Evolutionary conservation across 495 filamentous ascomycete species (phyloP).

Genomic region (Lindgomyces ingoldianus): DNA sequence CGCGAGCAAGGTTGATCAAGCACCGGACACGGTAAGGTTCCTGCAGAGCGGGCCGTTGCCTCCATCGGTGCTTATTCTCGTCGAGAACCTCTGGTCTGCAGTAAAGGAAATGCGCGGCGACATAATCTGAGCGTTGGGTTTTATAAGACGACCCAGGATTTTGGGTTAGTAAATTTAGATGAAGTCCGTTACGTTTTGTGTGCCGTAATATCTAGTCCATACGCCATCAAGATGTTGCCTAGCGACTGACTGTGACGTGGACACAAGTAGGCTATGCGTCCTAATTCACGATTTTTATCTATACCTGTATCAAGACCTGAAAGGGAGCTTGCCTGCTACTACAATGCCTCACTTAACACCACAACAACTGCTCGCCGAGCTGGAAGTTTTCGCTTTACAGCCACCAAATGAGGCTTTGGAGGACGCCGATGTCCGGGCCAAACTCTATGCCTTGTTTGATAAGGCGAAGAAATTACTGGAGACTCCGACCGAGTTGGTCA

Average conservation of each 20-base stretch:
- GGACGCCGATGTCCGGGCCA: conserved; percentile 5
- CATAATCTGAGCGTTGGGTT: conserved; percentile 3
- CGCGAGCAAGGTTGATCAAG: conserved; percentile 42
- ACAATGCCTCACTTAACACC: conserved; percentile 5
- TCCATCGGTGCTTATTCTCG: conserved; percentile 2
- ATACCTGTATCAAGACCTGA: conserved; percentile 1
- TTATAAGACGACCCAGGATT: neutral
- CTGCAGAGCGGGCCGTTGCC: conserved; percentile 36
- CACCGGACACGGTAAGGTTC: conserved; percentile 39
- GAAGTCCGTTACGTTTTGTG: neutral
- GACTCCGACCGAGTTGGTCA: conserved; percentile 3
- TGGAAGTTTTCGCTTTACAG: conserved; percentile 5
- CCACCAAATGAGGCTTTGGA: conserved; percentile 5
- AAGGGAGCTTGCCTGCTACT: conserved; percentile 3
- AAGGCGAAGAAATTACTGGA: conserved; percentile 6
- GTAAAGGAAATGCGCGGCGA: conserved; percentile 19
- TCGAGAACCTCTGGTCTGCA: conserved; percentile 23
- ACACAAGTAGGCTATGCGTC: conserved; percentile 2
- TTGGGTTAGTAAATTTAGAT: conserved; percentile 3
- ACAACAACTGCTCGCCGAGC: conserved; percentile 6
- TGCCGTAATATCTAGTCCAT: conserved; percentile 5
- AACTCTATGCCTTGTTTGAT: conserved; percentile 6
- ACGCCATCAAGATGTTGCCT: conserved; percentile 4
- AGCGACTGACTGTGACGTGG: neutral
- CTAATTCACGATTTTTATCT: conserved; percentile 2